phyloP scores from a whole-genome alignment of 2,329 filamentous ascomycete species.

The Ophiostoma pallidulum region DNA sequence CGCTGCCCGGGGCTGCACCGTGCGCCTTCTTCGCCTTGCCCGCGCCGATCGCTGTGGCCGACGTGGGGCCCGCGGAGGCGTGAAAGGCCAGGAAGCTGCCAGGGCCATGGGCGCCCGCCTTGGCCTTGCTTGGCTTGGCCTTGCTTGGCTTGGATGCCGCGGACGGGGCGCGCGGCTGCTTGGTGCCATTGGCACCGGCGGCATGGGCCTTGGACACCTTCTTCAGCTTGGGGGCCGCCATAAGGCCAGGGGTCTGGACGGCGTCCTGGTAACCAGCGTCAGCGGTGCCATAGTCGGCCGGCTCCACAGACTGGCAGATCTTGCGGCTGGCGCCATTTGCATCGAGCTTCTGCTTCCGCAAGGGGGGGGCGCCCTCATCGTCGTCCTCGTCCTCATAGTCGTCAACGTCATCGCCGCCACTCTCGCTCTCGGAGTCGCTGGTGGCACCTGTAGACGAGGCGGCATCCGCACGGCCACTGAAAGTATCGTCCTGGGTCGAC shows the following conservation, averaged over 20 bases:
- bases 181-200: constrained; percentile 30
- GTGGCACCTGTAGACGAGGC: constrained; percentile 79
- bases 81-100: background rate
- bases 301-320: constrained; percentile 41
- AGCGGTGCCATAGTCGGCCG: constrained; percentile 45
- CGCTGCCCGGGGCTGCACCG: background rate
- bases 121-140: constrained; percentile 39
- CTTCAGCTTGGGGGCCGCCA: constrained; percentile 33
- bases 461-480: constrained; percentile 79
- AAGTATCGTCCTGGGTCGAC: constrained; percentile 85
- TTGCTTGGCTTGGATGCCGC: constrained; percentile 17
- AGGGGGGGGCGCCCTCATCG: constrained; percentile 44
- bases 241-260: constrained; percentile 22
- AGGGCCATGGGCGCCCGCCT: constrained; percentile 26
- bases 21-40: constrained; percentile 35
- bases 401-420: constrained; percentile 61
- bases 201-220: constrained; percentile 27
- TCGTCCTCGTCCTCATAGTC: constrained; percentile 47
- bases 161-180: constrained; percentile 18
- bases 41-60: constrained; percentile 37
- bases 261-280: constrained; percentile 45
- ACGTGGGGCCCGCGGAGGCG: constrained; percentile 21
- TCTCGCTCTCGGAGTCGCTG: constrained; percentile 64
- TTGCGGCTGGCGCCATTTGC: constrained; percentile 32
- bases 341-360: constrained; percentile 50